A percentile compares a stretch with the other conserved stretches of the same genome.
These are phyloP conservation scores for Corymbia calophylla DNA, from an alignment of 441 rosid species.

Conservation along the genomic window DNA sequence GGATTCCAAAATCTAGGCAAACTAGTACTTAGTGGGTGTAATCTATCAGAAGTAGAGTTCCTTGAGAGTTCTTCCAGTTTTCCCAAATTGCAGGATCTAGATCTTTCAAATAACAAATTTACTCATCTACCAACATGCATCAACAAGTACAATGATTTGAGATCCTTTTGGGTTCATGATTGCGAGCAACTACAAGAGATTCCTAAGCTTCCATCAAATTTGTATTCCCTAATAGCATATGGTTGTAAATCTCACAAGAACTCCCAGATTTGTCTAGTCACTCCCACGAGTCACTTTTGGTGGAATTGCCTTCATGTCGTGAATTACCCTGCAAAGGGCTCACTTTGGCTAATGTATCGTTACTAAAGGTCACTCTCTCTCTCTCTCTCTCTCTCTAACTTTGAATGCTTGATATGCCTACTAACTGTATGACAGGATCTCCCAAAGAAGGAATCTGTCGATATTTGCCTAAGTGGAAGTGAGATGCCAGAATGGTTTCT, in stretches of 20 bases:
- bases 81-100: neutral
- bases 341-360: neutral
- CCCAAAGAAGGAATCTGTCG: fast-evolving
- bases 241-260: too few species aligned
- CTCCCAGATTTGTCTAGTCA: too few species aligned
- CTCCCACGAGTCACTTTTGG: too few species aligned
- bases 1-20: neutral
- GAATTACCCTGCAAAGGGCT: neutral
- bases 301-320: too few species aligned
- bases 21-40: neutral
- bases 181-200: neutral
- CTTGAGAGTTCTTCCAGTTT: neutral
- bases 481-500: neutral
- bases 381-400: neutral
- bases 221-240: too few species aligned
- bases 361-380: neutral
- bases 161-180: neutral
- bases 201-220: too few species aligned
- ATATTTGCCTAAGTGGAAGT: fast-evolving
- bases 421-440: neutral
- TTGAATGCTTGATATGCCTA: neutral
- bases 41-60: neutral
- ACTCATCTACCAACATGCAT: neutral
- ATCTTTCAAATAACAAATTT: neutral
- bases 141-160: neutral